Base-by-base conservation (phyloP, 148 eudicot genomes). In the Vaccinium corymbosum region DNA sequence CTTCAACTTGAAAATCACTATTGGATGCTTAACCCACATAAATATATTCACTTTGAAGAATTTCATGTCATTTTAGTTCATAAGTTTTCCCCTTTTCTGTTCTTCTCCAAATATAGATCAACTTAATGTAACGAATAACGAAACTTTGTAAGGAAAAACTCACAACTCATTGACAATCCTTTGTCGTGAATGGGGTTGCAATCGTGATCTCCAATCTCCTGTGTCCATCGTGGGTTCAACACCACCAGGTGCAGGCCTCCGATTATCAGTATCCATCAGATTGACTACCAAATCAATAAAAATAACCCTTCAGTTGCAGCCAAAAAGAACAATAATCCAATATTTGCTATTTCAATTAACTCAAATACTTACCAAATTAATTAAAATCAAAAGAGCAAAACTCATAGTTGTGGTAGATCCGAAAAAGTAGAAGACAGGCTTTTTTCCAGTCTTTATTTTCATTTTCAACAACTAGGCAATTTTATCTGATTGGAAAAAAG, bases 171-270 rank as follows among this genome's bases (percentile, higher is more conserved):
- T 88, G 57, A 89, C 89, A 57, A 88, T 89, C 85, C 91, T 85
- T 70, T 89, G 90, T 29, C 94, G 89, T 1, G 91, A 84, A 35
- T 89, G 91, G 0, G 89, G 52, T 72, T 68, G 90, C 46, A 93
- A 82, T 81, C 87, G 92, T 72, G 64, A 85, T 86, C 94, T 89
- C 97, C 97, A 93, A 83, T 92, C 90, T 16, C 87, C 91, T 19
- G 85, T 80, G 20, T 91, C 93, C 87, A 90, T 85, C 16, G 88
- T 81, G 27, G 82, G 87, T 52, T 89, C 88, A 25, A 38, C 72
- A 25, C 72, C 81, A 27, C 80, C 76, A 75, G 85, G 88, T 19
- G 86, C 56, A 14, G 90, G 89, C 78, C 89, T 73, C 90, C 92
- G 87, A 77, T 82, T 87, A 82, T 85, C 76, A 68, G 79, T 70